phyloP scores from a whole-genome alignment of 495 filamentous ascomycete species.

The Sphaerosporella brunnea region DNA sequence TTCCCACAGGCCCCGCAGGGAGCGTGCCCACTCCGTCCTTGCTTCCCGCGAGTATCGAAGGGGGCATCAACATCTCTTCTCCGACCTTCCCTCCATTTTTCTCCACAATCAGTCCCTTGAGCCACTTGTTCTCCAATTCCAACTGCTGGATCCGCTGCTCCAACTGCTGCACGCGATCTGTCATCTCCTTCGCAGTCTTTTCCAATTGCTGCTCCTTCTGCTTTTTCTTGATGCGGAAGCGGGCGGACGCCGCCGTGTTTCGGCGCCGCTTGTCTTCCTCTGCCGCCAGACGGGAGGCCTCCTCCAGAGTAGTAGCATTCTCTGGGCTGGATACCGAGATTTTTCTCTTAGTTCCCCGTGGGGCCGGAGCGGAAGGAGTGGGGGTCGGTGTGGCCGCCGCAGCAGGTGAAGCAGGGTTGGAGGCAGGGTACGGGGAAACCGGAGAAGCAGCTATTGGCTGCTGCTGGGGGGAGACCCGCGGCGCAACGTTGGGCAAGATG shows the following conservation, averaged over 20 bases:
- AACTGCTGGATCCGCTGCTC: conserved; percentile 69
- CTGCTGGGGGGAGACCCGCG: too few species aligned
- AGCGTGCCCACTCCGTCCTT: conserved; percentile 11
- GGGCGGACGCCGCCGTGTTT: conserved; percentile 90
- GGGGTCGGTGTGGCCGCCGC: conserved; percentile 25
- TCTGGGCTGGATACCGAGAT: conserved; percentile 8
- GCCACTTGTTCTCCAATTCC: conserved; percentile 93
- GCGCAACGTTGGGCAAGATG: too few species aligned
- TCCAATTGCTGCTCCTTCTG: conserved; percentile 92
- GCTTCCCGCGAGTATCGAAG: not conserved
- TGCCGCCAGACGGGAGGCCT: conserved; percentile 60
- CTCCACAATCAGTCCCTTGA: conserved; percentile 83
- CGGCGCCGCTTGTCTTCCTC: conserved; percentile 95
- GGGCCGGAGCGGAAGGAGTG: conserved; percentile 21
- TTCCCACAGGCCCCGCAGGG: too few species aligned
- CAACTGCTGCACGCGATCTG: conserved; percentile 58
- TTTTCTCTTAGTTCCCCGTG: conserved; percentile 16
- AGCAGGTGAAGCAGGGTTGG: conserved; percentile 9
- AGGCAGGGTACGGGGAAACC: conserved; percentile 2
- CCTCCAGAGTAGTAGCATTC: conserved; percentile 34
- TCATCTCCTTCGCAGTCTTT: conserved; percentile 75
- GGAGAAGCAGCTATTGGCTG: not conserved
- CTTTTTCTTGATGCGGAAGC: conserved; percentile 99
- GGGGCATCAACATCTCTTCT: not conserved
- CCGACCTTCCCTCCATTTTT: conserved; percentile 44